Base-by-base conservation (phyloP, 768 basidiomycete genomes). In the Podaxis sp. region DNA sequence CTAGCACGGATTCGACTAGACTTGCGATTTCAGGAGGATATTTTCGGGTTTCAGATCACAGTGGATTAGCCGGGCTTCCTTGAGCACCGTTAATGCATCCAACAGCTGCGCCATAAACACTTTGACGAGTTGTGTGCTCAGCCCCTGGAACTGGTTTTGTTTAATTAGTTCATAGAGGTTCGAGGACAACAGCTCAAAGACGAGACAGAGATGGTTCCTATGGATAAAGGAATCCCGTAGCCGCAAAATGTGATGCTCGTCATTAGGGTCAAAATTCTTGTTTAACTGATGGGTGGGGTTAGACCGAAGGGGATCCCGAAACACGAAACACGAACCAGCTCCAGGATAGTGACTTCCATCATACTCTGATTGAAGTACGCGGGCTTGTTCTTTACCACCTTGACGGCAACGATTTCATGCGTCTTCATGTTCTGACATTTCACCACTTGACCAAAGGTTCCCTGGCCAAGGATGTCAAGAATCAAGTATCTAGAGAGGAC, bases 351-450 rank as follows among this genome's bases (percentile, higher is more conserved):
- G 27, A 98, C 96, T 74, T 99, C 97, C 97, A 99, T 99, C 91
- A 97, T 98, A 73, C 91, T 93, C 76, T 99, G 97, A 71, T 98
- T 98, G 74, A 97, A 95, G 78, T 99, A 99, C 0, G 97, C 97
- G 4, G 96, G 97, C 75, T 98, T 99, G 75, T 99, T 99, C 80
- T 99, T 99, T 65, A 99, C 94, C 6, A 99, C 97, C 75, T 98
- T 99, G 63, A 99, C 97, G 23, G 97, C 97, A 47, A 97, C 94
- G 57, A 98, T 93, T 71, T 98, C 96, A 74, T 98, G 95, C 32
- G 93, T 97, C 78, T 95, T 94, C 89, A 98, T 95, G 71, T 99
- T 98, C 73, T 98, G 97, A 71, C 97, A 99, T 73, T 99, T 99
- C 67, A 98, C 97, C 35, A 99, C 97, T 73, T 99, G 97, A 7